Evolutionary conservation across 2,329 filamentous ascomycete species (phyloP).

Genomic region (Beauveria medogensis): DNA sequence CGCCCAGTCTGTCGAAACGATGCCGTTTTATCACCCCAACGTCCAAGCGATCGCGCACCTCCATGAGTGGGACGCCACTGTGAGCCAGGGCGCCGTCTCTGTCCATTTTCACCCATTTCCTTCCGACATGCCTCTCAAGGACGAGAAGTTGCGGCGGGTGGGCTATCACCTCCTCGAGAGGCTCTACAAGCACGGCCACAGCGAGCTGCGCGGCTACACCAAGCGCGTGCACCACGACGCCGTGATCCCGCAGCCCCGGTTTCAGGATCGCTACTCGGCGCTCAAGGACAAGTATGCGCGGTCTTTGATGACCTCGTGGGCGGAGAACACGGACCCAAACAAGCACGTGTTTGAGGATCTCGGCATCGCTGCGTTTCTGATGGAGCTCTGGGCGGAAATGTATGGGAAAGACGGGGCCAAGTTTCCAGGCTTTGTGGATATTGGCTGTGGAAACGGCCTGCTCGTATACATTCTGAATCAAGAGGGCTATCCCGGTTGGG

Average conservation of each 20-base stretch:
- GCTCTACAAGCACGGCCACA: constrained; percentile 66
- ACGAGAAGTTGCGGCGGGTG: constrained; percentile 53
- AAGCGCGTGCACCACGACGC: constrained; percentile 81
- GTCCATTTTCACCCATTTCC: constrained; percentile 52
- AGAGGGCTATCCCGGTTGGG: constrained; percentile 81
- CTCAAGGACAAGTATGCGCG: constrained; percentile 76
- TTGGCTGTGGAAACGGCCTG: constrained; percentile 91
- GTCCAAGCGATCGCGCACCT: constrained; percentile 68
- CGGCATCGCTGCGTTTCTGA: constrained; percentile 81
- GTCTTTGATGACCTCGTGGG: constrained; percentile 65
- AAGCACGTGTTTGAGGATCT: constrained; percentile 97
- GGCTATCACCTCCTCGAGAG: constrained; percentile 60
- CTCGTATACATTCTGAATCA: constrained; percentile 72
- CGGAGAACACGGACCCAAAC: constrained; percentile 73
- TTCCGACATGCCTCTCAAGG: constrained; percentile 8
- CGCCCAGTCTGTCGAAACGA: constrained; percentile 46
- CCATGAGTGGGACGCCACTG: constrained; percentile 51
- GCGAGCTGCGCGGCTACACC: constrained; percentile 56
- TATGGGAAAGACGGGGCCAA: constrained; percentile 41
- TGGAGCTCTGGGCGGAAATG: constrained; percentile 85
- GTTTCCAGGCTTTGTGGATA: constrained; percentile 90
- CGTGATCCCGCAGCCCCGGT: constrained; percentile 64
- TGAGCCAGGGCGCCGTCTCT: constrained; percentile 42
- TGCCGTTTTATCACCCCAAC: constrained; percentile 84
- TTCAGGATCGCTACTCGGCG: constrained; percentile 74